Base-by-base conservation (phyloP, 2,329 filamentous ascomycete species). In the Pseudofabraea citricarpa region DNA sequence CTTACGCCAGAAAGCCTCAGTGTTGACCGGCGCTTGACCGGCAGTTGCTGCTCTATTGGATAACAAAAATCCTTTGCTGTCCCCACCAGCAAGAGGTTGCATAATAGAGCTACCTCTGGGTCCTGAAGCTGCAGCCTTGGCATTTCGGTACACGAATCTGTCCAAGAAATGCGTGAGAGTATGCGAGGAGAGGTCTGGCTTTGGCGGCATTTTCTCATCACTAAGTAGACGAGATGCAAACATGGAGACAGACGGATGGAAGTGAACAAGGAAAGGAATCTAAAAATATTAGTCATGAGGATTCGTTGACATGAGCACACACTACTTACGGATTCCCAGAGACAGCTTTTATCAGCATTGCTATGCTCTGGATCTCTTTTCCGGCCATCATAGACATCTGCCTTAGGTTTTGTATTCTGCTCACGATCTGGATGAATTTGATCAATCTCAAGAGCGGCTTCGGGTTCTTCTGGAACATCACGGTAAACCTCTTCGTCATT, bases 61-160 rank as follows among this genome's bases (percentile, higher is more conserved):
- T 46, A 87, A 70, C 43, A 88, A 69, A 23, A 84, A 71, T 41
- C 79, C 78, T 22, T 72, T 71, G 4, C 73, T 73, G 43, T 79
- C 77, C 10, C 73, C 75, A 39, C 81, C 80, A 41, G 78, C 76
- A 58, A 96, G 79, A 29, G 94, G 93, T 65, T 98, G 93, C 93
- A 98, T 98, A 64, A 98, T 95, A 20, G 90, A 96, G 21, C 79
- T 75, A 39, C 94, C 94, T 51, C 87, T 86, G 22, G 79, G 73
- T 23, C 72, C 65, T 40, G 79, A 73, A 16, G 66, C 63, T 13
- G 75, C 77, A 4, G 81, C 72, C 72, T 95, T 95, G 49, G 91
- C 83, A 56, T 93, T 95, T 54, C 88, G 85, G 74, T 97, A 98
- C n/a, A 95, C 89, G 64, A 98, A 98, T 56, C 94, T 90, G 67